Base-by-base conservation (phyloP, 768 basidiomycete genomes). In the Tulasnella sp. region DNA sequence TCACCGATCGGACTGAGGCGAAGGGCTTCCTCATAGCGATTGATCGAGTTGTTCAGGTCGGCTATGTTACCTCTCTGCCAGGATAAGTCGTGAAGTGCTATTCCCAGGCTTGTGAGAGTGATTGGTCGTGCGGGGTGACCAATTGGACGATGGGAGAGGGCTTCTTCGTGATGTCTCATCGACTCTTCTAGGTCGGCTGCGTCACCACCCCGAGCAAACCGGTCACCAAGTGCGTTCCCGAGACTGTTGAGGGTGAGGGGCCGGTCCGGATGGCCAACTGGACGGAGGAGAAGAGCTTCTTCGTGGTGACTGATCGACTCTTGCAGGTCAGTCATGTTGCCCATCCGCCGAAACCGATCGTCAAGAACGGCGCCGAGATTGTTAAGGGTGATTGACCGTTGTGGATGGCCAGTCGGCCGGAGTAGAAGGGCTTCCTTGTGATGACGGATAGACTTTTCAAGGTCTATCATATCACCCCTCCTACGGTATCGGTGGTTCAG, bases 161-260 rank as follows among this genome's bases (percentile, higher is more conserved):
- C 60, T 4, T 45, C 43, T 41, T 30, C 17, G 24, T 59, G 19
- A 49, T 27, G 5, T 51, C 59, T 45, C 71, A 48, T 67, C 10
- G 67, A 62, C 46, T 54, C 60, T 27, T 69, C 53, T 22, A 70
- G 63, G 52, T 70, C 68, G 10, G 53, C 31, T 29, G 49, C 25
- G 30, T 21, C 46, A n/a, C 46, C 46, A 5, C 7, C 21, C 46
- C 19, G 21, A 21, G 5, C 27, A 29, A 22, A 48, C 46, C 46
- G 46, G 5, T 5, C n/a, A 5, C 27, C 21, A 48, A 48, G n/a
- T 38, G 34, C 34, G 15, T 38, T 38, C 15, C 46, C 46, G 27
- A 48, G 46, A n/a, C n/a, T 48, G n/a, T 48, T 48, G 21, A 48
- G 46, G n/a, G 46, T 48, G 7, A 29, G 27, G 11, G 46, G 27